Evolutionary conservation across 2,329 filamentous ascomycete species (phyloP).

Genomic region (Thielaviopsis cerberus): DNA sequence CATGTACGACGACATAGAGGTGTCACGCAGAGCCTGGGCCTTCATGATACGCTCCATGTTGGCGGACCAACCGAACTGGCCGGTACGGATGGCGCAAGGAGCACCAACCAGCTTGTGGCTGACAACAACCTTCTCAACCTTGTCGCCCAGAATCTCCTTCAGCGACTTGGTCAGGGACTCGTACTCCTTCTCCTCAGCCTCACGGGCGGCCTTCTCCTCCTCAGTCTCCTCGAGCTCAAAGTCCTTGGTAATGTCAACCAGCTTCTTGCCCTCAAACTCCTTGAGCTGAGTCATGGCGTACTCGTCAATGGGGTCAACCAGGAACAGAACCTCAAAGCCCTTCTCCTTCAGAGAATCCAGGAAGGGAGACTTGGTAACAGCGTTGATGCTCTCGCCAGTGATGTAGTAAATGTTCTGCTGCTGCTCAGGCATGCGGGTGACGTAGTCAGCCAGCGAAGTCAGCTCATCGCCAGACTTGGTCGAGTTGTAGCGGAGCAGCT

Average conservation of each 20-base stretch:
- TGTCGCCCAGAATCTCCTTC: conserved; percentile 98
- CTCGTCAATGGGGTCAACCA: conserved; percentile 97
- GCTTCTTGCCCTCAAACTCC: conserved; percentile 99
- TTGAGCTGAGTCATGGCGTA: conserved; percentile 99
- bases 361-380: conserved; percentile 95
- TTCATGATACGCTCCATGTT: conserved; percentile 99
- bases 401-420: conserved; percentile 99
- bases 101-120: conserved; percentile 89
- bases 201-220: conserved; percentile 92
- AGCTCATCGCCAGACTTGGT: conserved; percentile 96
- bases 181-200: conserved; percentile 96
- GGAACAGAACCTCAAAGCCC: conserved; percentile 98
- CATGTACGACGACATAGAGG: conserved; percentile 99
- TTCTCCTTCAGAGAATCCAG: conserved; percentile 96
- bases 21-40: conserved; percentile 98
- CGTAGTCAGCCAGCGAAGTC: conserved; percentile 90
- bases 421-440: conserved; percentile 98
- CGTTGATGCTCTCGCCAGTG: conserved; percentile 98
- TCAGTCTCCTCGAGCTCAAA: conserved; percentile 99
- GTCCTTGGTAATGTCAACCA: conserved; percentile 99
- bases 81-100: conserved; percentile 96
- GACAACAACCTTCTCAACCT: conserved; percentile 99
- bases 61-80: conserved; percentile 98
- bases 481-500: conserved; percentile 96
- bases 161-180: conserved; percentile 87